Evolutionary conservation across 2,329 filamentous ascomycete species (phyloP).

Genomic region (Aureobasidium vineae): DNA sequence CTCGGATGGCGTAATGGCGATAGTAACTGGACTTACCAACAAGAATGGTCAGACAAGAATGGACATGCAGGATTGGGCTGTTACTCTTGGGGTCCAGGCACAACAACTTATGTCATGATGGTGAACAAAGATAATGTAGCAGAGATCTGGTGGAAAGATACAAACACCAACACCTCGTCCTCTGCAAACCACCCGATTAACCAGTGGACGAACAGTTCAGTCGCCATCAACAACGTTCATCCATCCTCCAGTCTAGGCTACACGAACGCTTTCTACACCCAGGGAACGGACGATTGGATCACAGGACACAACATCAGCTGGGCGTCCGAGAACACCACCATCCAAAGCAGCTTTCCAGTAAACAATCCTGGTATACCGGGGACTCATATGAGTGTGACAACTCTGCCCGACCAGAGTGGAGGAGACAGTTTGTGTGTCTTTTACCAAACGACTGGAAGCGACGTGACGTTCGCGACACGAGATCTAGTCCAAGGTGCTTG

Average conservation of each 20-base stretch:
- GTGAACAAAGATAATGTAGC: constrained; percentile 42
- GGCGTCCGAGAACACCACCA: constrained; percentile 42
- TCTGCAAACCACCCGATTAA: constrained; percentile 43
- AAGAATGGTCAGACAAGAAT: constrained; percentile 43
- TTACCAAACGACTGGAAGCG: constrained; percentile 36
- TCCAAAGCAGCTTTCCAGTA: constrained; percentile 38
- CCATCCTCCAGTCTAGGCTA: constrained; percentile 45
- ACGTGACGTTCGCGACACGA: constrained; percentile 35
- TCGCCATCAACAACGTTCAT: constrained; percentile 40
- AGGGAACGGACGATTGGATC: constrained; percentile 36
- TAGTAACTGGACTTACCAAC: constrained; percentile 40
- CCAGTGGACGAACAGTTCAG: constrained; percentile 38
- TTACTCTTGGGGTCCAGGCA: constrained; percentile 44
- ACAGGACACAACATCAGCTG: constrained; percentile 44
- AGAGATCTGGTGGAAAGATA: constrained; percentile 49
- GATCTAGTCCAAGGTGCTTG: constrained; percentile 37
- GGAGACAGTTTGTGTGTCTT: constrained; percentile 38
- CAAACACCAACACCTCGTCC: constrained; percentile 37
- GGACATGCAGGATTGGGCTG: constrained; percentile 48
- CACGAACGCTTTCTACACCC: constrained; percentile 46
- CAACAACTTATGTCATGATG: constrained; percentile 46
- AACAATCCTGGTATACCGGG: constrained; percentile 39
- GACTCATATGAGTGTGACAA: constrained; percentile 44
- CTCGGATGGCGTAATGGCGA: constrained; percentile 44
- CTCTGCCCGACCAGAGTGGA: constrained; percentile 37